Conservation (phyloP, 2,329 filamentous ascomycete genomes). For the Canariomyces notabilis region DNA sequence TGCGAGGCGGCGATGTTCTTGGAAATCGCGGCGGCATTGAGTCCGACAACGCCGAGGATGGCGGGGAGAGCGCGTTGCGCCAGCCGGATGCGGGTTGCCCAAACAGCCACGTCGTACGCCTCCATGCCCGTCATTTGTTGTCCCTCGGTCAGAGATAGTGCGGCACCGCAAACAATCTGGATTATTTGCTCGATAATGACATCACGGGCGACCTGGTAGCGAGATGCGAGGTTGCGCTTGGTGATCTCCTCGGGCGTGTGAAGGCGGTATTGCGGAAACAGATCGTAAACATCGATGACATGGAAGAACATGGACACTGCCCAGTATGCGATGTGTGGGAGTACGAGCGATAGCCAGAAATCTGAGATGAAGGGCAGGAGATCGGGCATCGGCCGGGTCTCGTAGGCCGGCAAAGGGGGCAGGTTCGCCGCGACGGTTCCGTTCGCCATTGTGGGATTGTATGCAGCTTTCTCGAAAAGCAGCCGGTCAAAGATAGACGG, state of each 20-base stretch:
- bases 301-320: conserved; percentile 80
- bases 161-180: conserved; percentile 67
- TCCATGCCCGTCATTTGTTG: conserved; percentile 71
- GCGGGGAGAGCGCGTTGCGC: conserved; percentile 73
- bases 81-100: conserved; percentile 77
- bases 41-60: conserved; percentile 64
- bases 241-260: conserved; percentile 90
- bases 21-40: conserved; percentile 71
- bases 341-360: conserved; percentile 67
- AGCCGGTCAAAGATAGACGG: background rate
- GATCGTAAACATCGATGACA: conserved; percentile 74
- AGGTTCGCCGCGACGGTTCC: conserved; percentile 57
- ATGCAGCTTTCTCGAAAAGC: conserved; percentile 1
- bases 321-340: conserved; percentile 87
- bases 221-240: conserved; percentile 79
- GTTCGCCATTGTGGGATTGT: conserved; percentile 40
- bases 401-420: conserved; percentile 82
- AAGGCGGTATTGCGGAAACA: conserved; percentile 85
- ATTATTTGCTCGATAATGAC: conserved; percentile 89
- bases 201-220: conserved; percentile 82
- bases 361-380: conserved; percentile 77
- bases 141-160: conserved; percentile 67
- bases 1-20: conserved; percentile 67
- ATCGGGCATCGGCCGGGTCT: conserved; percentile 62
- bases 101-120: conserved; percentile 81